Evolutionary conservation across 1,284 basidiomycete species (phyloP), one percentile per base, ranked within the genome.

Genomic region (Ustilago nuda): DNA sequence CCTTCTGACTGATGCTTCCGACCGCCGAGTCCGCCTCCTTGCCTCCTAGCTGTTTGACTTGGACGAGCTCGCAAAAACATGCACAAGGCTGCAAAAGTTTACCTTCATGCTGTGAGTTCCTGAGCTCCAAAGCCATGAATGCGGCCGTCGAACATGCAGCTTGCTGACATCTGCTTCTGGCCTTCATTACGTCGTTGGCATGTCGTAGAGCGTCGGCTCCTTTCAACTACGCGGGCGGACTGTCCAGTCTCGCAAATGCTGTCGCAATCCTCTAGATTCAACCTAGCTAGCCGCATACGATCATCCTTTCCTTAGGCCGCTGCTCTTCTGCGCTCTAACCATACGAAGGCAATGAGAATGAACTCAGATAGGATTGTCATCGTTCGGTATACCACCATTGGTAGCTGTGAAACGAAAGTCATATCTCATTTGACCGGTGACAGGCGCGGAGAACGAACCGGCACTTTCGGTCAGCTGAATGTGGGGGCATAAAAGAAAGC

Each of bases 81-180:
- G 48, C 48, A 50, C 9, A 32, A 50, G 15, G 4, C 27, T 50
- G 48, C 8, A 50, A 8, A 50, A 50, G 13, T 50, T 12, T 27
- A 50, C 48, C 27, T 50, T 50, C 48, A 50, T 50, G 48, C 48
- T 50, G 48, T 50, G 48, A 50, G 48, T 50, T 13, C 12, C 48
- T 4, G 27, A 45, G 48, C 48, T 5, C 2, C 11, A 50, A 50
- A 30, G 48, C 48, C 30, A 32, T 50, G 8, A 32, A 30, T 27
- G 9, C 13, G 23, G 27, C 30, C 27, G 1, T 50, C 27, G 8
- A 32, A 8, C 8, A 27, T 8, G 30, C 15, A 23, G 27, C 7
- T 13, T 15, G n/a, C 48, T 50, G 48, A 50, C 48, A 50, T 12
- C 23, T 27, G 15, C 27, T 7, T 15, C 13, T 32, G 13, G 13